Conservation (phyloP, 2,329 filamentous ascomycete genomes). For the Trichothecium sympodiale region DNA sequence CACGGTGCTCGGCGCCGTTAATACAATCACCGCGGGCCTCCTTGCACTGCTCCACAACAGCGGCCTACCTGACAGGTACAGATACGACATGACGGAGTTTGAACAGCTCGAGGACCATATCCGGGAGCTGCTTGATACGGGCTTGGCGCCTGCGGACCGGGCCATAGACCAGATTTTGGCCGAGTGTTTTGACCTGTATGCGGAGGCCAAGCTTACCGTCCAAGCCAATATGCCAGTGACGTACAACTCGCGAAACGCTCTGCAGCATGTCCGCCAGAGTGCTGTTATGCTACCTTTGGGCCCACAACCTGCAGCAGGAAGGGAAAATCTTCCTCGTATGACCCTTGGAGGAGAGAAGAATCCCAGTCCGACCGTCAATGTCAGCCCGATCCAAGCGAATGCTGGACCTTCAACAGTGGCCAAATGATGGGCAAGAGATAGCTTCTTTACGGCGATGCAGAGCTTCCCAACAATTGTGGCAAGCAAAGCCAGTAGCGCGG, state of each 20-base stretch:
- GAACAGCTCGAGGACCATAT: slow-evolving; percentile 37
- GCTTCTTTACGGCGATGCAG: too few species aligned
- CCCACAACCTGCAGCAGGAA: too few species aligned
- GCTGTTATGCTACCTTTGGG: too few species aligned
- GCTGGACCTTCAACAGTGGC: too few species aligned
- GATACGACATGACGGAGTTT: slow-evolving; percentile 37
- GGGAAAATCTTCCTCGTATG: too few species aligned
- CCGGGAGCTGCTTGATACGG: slow-evolving; percentile 36
- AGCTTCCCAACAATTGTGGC: too few species aligned
- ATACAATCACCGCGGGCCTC: slow-evolving; percentile 38
- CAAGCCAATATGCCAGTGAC: slow-evolving; percentile 33
- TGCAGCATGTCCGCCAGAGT: too few species aligned
- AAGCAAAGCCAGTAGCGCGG: too few species aligned
- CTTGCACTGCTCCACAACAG: slow-evolving; percentile 42
- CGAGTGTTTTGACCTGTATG: slow-evolving; percentile 34
- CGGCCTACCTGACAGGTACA: slow-evolving; percentile 39
- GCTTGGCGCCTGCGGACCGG: slow-evolving; percentile 29
- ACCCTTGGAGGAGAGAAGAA: too few species aligned
- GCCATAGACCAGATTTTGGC: slow-evolving; percentile 34
- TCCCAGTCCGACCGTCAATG: too few species aligned
- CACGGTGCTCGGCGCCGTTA: slow-evolving; percentile 36
- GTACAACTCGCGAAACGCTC: slow-evolving; percentile 17
- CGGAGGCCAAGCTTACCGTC: slow-evolving; percentile 34
- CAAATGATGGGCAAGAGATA: too few species aligned
- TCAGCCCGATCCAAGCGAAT: too few species aligned